Evolutionary conservation across 306 rosid species (phyloP).

Genomic region (Erythrophleum fordii): DNA sequence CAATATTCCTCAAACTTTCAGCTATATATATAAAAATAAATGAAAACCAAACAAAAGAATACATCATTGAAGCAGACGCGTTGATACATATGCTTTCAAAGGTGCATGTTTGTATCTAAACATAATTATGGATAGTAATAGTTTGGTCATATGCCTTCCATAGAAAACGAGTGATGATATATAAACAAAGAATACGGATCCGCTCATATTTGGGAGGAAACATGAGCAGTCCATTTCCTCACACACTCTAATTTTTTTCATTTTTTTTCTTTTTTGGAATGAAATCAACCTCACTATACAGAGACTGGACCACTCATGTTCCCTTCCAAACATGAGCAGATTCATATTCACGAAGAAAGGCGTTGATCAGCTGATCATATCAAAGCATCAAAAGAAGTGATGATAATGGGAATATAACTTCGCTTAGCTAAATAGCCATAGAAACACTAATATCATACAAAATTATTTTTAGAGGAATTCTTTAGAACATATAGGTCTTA

Average conservation of each 20-base stretch:
- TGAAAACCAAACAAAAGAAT: background rate
- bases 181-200: too few relatives aligned
- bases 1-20: conserved; percentile 9
- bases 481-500: background rate
- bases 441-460: background rate
- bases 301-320: too few relatives aligned
- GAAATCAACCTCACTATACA: too few relatives aligned
- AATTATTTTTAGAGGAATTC: background rate
- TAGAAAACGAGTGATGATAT: too few relatives aligned
- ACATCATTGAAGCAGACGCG: background rate
- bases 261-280: too few relatives aligned
- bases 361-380: too few relatives aligned
- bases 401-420: background rate
- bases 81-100: background rate
- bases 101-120: background rate
- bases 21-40: background rate
- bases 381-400: too few relatives aligned
- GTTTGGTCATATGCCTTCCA: background rate
- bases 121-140: background rate
- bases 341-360: too few relatives aligned
- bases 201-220: too few relatives aligned
- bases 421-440: background rate
- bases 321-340: too few relatives aligned
- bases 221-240: too few relatives aligned
- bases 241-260: too few relatives aligned